Evolutionary conservation across 2,329 filamentous ascomycete species (phyloP).

Genomic region (Colletotrichum sidae): DNA sequence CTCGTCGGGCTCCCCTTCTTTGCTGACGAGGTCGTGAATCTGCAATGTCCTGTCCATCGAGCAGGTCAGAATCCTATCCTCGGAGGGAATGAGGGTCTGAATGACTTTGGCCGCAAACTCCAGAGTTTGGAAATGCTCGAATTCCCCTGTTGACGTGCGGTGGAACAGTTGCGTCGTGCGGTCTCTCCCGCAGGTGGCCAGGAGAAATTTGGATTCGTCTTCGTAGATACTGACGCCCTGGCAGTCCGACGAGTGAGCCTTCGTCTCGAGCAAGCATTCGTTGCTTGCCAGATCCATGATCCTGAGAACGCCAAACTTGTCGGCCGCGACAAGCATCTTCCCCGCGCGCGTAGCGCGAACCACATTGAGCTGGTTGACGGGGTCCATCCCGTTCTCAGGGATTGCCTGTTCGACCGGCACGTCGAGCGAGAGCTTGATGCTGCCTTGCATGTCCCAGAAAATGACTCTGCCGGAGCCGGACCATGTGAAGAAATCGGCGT

Average conservation of each 20-base stretch:
- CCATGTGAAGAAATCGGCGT: conserved; percentile 89
- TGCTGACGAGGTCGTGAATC: conserved; percentile 80
- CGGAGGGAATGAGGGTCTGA: conserved; percentile 78
- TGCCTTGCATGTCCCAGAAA: conserved; percentile 84
- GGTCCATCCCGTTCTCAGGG: conserved; percentile 61
- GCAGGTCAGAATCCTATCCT: conserved; percentile 83
- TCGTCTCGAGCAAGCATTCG: conserved; percentile 75
- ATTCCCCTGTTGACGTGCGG: conserved; percentile 63
- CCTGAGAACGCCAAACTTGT: conserved; percentile 85
- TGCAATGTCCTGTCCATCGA: conserved; percentile 90
- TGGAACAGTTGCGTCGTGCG: conserved; percentile 94
- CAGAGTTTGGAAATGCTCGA: conserved; percentile 89
- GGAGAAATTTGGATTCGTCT: conserved; percentile 68
- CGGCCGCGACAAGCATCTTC: conserved; percentile 81
- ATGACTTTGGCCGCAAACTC: conserved; percentile 92
- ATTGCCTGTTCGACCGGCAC: conserved; percentile 76
- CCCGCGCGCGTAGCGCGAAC: conserved; percentile 71
- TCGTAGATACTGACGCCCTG: conserved; percentile 83
- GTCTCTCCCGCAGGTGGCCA: conserved; percentile 89
- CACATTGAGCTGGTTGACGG: conserved; percentile 69
- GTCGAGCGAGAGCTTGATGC: conserved; percentile 71
- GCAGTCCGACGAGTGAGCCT: conserved; percentile 88
- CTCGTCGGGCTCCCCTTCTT: conserved; percentile 71
- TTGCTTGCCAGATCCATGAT: conserved; percentile 74
- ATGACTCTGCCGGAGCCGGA: conserved; percentile 82